phyloP scores from a whole-genome alignment of 208 protist species.

The Crithidia mellificae region DNA sequence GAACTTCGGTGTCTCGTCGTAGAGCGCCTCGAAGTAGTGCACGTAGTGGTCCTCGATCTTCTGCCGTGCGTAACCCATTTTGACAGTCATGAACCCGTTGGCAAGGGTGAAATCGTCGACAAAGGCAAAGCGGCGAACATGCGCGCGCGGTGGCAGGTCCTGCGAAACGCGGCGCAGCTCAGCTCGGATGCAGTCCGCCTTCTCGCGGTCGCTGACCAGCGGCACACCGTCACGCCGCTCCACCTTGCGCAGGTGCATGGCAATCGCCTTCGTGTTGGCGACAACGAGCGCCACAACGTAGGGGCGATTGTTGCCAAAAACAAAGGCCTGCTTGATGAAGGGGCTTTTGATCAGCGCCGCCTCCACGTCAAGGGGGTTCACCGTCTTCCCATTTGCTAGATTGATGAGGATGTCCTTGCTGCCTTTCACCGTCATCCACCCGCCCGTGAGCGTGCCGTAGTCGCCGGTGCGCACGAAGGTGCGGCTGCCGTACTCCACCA shows the following conservation, averaged over 20 bases:
- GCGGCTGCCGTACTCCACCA: conserved; percentile 86
- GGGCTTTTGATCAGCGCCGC: conserved; percentile 76
- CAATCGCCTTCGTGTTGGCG: conserved; percentile 83
- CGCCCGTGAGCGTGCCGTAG: conserved; percentile 85
- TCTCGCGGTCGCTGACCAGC: conserved; percentile 87
- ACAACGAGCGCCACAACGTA: conserved; percentile 86
- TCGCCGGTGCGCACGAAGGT: conserved; percentile 90
- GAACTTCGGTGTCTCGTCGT: conserved; percentile 91
- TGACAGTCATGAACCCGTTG: conserved; percentile 90
- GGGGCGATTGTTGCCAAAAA: conserved; percentile 73
- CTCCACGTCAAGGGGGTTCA: conserved; percentile 85
- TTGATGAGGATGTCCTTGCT: conserved; percentile 86
- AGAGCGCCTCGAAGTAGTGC: conserved; percentile 89
- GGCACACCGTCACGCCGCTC: conserved; percentile 89
- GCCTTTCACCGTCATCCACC: conserved; percentile 86
- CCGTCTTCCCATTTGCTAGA: conserved; percentile 74
- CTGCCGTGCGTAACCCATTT: conserved; percentile 84
- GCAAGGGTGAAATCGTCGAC: conserved; percentile 90
- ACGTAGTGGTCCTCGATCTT: conserved; percentile 89
- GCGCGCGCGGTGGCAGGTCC: conserved; percentile 73
- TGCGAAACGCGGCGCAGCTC: conserved; percentile 82
- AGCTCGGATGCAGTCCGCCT: conserved; percentile 86
- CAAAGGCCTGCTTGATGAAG: conserved; percentile 86
- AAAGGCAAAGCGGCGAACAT: conserved; percentile 89
- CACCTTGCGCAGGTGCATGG: conserved; percentile 82